Evolutionary conservation across 2,329 filamentous ascomycete genomes (phyloP).

Genomic region (Aspergillus intermedius): DNA sequence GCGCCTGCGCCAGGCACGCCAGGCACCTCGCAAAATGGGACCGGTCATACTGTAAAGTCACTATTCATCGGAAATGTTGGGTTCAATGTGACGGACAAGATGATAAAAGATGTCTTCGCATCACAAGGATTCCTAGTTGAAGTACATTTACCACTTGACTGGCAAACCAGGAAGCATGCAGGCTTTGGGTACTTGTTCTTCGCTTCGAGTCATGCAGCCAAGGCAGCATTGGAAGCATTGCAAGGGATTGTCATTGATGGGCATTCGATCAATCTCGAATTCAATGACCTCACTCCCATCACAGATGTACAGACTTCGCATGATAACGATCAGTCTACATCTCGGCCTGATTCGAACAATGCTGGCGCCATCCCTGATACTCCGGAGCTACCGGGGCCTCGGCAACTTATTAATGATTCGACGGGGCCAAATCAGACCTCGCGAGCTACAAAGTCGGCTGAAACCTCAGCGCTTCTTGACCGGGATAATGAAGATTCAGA

Average conservation of each 20-base stretch:
- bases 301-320: slow-evolving; percentile 3
- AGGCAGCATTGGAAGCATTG: slow-evolving; percentile 29
- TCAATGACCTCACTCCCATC: slow-evolving; percentile 25
- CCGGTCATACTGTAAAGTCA: slow-evolving; percentile 7
- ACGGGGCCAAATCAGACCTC: neutral
- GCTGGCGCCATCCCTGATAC: neutral
- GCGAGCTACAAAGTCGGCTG: neutral
- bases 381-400: neutral
- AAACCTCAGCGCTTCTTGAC: slow-evolving; percentile 22
- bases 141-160: slow-evolving; percentile 30
- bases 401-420: neutral
- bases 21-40: neutral
- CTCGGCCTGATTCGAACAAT: neutral
- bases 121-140: slow-evolving; percentile 31
- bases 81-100: slow-evolving; percentile 29
- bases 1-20: neutral
- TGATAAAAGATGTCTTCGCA: slow-evolving; percentile 31
- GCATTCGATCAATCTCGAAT: slow-evolving; percentile 36
- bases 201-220: slow-evolving; percentile 27
- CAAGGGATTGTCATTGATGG: slow-evolving; percentile 34
- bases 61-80: slow-evolving; percentile 39
- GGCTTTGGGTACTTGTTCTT: slow-evolving; percentile 38
- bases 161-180: slow-evolving; percentile 27
- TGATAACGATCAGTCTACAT: neutral
- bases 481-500: slow-evolving; percentile 24